phyloP scores from a whole-genome alignment of 176 grass and related monocot genomes.

The Oryza nivara region DNA sequence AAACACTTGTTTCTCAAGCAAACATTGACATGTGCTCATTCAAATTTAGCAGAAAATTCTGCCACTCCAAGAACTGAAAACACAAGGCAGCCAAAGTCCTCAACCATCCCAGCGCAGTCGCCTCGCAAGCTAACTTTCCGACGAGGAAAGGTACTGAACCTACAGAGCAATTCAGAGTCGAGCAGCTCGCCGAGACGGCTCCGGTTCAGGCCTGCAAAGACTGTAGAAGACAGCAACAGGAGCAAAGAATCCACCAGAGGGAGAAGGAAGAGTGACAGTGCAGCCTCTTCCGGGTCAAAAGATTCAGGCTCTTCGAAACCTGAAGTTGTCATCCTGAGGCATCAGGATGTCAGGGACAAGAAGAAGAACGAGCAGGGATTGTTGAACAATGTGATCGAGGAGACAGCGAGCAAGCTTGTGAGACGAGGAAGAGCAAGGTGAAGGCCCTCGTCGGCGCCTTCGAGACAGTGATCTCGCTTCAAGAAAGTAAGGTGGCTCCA shows the following conservation, averaged over 20 bases:
- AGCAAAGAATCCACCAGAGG: constrained; percentile 10
- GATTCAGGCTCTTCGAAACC: constrained; percentile 15
- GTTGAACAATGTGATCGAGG: constrained; percentile 72
- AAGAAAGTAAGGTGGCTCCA: constrained; percentile 48
- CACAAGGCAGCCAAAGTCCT: constrained; percentile 27
- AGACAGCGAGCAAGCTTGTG: constrained; percentile 66
- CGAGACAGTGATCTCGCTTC: constrained; percentile 74
- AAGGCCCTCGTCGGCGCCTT: constrained; percentile 81
- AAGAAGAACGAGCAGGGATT: constrained; percentile 51
- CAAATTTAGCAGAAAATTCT: background rate
- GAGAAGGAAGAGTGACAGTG: constrained; percentile 17
- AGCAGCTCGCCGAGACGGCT: constrained; percentile 37
- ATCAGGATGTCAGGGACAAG: constrained; percentile 40
- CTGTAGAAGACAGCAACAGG: constrained; percentile 5
- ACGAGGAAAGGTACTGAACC: constrained; percentile 54
- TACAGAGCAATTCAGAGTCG: constrained; percentile 22
- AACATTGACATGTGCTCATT: background rate
- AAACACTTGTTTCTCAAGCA: background rate
- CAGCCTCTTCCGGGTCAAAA: background rate
- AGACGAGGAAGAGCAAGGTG: constrained; percentile 74
- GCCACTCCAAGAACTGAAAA: constrained; percentile 35
- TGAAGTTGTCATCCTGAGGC: constrained; percentile 55
- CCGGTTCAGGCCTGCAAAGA: constrained; percentile 44
- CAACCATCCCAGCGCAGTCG: background rate
- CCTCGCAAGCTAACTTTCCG: constrained; percentile 55